phyloP scores from a whole-genome alignment of 192 early-diverging fungal genomes.

The Cetraspora pellucida region DNA sequence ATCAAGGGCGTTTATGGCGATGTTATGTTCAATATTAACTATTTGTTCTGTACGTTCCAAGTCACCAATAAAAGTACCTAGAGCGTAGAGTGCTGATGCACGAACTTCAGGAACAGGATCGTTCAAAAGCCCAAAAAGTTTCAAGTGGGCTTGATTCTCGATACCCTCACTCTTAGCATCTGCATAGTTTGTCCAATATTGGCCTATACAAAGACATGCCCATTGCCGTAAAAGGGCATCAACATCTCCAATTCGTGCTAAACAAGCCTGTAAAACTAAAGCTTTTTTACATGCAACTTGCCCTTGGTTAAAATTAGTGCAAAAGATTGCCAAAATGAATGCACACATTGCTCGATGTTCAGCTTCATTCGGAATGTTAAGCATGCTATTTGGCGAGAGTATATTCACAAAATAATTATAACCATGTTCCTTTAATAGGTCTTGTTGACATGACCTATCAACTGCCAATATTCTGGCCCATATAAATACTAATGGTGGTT shows the following conservation, averaged over 20 bases:
- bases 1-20: conserved; percentile 66
- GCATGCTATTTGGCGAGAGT: conserved; percentile 70
- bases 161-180: conserved; percentile 69
- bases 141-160: conserved; percentile 64
- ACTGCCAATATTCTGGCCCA: conserved; percentile 97
- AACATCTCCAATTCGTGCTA: conserved; percentile 67
- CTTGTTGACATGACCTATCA: conserved; percentile 84
- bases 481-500: conserved; percentile 94
- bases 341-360: conserved; percentile 94
- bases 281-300: conserved; percentile 83
- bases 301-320: conserved; percentile 77
- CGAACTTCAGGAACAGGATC: conserved; percentile 83
- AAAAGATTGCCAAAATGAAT: conserved; percentile 93
- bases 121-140: conserved; percentile 56
- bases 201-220: conserved; percentile 83
- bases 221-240: conserved; percentile 86
- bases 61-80: conserved; percentile 78
- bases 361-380: conserved; percentile 74
- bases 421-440: conserved; percentile 89
- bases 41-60: conserved; percentile 69
- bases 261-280: conserved; percentile 66
- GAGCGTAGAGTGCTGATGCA: conserved; percentile 77
- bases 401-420: conserved; percentile 93
- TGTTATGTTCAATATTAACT: conserved; percentile 71
- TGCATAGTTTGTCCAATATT: conserved; percentile 80